Base-by-base conservation (phyloP, 1,284 basidiomycete genomes). In the Psilocybe mexicana region DNA sequence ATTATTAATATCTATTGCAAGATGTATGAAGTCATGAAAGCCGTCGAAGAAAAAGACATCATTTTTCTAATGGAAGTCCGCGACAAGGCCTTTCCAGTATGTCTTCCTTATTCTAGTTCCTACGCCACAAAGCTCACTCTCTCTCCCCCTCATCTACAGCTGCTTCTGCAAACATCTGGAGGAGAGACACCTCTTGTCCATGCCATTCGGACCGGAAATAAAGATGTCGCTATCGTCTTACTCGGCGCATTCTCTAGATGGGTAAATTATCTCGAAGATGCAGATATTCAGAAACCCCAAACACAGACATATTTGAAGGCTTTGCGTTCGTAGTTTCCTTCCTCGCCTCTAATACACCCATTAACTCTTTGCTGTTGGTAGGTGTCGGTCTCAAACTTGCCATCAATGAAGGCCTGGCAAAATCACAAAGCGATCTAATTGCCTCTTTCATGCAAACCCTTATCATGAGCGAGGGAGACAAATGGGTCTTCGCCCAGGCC, bases 381-480 rank as follows among this genome's bases (percentile, higher is more conserved):
- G 90, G 90, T 52, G 79, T 83, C 14, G 92, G 92, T 65, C 79
- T 93, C 47, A 92, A 92, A 69, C 80, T 90, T 55, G 92, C 90
- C 10, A 93, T 93, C 52, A 90, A 93, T 69, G 88, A 84, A 65
- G 92, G 90, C 14, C 75, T 93, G 33, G 82, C 89, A 60, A 85
- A 83, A 62, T 84, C 85, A 0, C 90, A 92, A 66, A 88, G 81
- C 61, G 90, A 93, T 64, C 77, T 93, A 36, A 88, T 87, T 57
- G 88, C 90, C 24, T 92, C 90, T 1, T 93, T 92, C 69, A 72
- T 93, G 65, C 91, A 93, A 72, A 90, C 88, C 6, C 75, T 93
- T 38, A 82, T 93, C 57, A 93, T 93, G 91, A 91, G 88, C 61
- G 90, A 93, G 74, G 91, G 91, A 18, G 90, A 92, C 63, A 83